These are phyloP conservation scores for Allium sativum DNA, from an alignment of 106 monocot genomes.

Conservation along the genomic window DNA sequence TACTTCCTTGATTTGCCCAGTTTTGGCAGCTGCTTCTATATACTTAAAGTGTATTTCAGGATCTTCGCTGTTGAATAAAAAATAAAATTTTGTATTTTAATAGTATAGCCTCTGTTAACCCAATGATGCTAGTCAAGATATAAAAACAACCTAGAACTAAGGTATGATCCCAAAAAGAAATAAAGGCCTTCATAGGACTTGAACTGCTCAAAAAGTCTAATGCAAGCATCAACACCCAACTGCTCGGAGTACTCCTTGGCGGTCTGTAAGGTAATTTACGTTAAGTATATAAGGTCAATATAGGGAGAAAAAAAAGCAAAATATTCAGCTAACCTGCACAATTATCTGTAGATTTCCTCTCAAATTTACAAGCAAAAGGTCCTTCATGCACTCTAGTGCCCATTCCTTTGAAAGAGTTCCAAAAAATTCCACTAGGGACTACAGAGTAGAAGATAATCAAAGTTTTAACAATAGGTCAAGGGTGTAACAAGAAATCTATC, in stretches of 20 bases:
- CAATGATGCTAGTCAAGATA: not conserved
- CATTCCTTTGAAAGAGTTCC: constrained; percentile 97
- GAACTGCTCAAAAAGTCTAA: constrained; percentile 26
- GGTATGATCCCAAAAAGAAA: constrained; percentile 92
- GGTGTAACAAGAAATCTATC: too few species aligned
- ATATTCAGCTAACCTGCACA: constrained; percentile 55
- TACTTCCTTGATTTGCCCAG: constrained; percentile 98
- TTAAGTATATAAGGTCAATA: not conserved
- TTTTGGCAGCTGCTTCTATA: constrained; percentile 96
- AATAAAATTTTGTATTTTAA: constrained; percentile 7
- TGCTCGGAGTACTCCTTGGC: constrained; percentile 99
- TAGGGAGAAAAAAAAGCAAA: not conserved
- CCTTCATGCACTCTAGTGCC: constrained; percentile 99
- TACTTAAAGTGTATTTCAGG: constrained; percentile 98
- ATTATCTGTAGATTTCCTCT: constrained; percentile 99
- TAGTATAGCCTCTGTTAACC: not conserved
- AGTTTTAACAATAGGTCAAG: too few species aligned
- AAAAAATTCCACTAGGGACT: constrained; percentile 97
- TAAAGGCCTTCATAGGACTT: constrained; percentile 27
- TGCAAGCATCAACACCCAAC: constrained; percentile 63
- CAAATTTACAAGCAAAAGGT: constrained; percentile 86
- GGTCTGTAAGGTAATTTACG: constrained; percentile 31
- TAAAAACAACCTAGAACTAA: constrained; percentile 76
- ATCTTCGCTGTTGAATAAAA: constrained; percentile 63
- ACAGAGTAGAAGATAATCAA: too few species aligned